Conservation (phyloP, 345 rosid species). For the Geranium brycei region DNA sequence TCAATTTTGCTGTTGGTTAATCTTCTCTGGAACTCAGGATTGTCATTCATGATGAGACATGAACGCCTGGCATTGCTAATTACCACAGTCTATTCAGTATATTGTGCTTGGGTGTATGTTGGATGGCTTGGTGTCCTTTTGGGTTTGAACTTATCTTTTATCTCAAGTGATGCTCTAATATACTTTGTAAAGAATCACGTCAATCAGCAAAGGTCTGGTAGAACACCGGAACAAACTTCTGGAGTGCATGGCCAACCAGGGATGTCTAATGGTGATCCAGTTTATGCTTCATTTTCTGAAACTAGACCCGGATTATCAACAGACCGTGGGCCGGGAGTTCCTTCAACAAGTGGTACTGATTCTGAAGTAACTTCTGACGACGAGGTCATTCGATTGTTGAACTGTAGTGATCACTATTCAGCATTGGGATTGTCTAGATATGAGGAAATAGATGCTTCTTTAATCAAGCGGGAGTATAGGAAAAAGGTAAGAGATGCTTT, state of each 20-base stretch:
- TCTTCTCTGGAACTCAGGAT: constrained; percentile 34
- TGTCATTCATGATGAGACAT: constrained; percentile 49
- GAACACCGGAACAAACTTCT: constrained; percentile 26
- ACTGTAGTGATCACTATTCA: constrained; percentile 70
- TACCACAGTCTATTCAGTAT: constrained; percentile 52
- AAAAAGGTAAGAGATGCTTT: constrained; percentile 50
- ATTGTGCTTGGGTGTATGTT: constrained; percentile 63
- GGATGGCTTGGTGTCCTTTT: constrained; percentile 82
- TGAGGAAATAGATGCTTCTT: constrained; percentile 52
- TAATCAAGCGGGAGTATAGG: constrained; percentile 78
- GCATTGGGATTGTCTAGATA: constrained; percentile 59
- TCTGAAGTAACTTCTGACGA: constrained; percentile 82
- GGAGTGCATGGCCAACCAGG: constrained; percentile 37
- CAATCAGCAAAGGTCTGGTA: constrained; percentile 34
- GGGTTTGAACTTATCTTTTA: constrained; percentile 74
- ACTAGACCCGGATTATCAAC: constrained; percentile 43
- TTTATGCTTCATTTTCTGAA: constrained; percentile 45
- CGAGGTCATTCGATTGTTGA: constrained; percentile 72
- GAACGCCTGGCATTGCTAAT: constrained; percentile 61
- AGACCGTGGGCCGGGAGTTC: constrained; percentile 59
- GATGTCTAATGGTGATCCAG: constrained; percentile 30
- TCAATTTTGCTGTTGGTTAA: constrained; percentile 7
- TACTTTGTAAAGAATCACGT: constrained; percentile 57
- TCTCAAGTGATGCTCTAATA: constrained; percentile 78
- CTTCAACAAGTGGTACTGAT: constrained; percentile 82